Evolutionary conservation across 106 monocot genomes (phyloP), one percentile per base, ranked within the genome.

Genomic region (Triglochin maritima): DNA sequence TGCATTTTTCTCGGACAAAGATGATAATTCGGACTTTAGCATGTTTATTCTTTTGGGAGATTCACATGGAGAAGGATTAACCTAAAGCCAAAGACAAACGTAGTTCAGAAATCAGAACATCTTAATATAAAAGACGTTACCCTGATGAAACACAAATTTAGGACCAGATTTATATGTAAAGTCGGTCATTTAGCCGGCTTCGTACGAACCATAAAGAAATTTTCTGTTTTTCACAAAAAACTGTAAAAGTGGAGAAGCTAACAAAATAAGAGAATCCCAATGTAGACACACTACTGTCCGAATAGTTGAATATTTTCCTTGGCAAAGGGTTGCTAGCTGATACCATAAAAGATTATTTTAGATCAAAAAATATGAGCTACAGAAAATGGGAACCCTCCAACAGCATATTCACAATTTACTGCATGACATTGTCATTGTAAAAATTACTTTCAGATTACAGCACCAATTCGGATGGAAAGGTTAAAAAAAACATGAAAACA

Each of bases 1-100:
- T 57, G 74, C 69, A 79, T 88, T 86, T 57, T 86, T 91, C 49
- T 80, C 74, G 45, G 73, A 69, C 41, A 86, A 47, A 46, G 76
- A 77, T 65, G 80, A 73, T 57, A 98, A 46, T 62, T 91, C 77
- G 9, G 81, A 78, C 65, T 86, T 91, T 59, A 98, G 71, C 57
- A 69, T 71, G 70, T 79, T 79, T 42, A 73, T 76, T 48, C 61
- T 72, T 50, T 81, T 78, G 41, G 80, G 46, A 48, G 89, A 87
- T 50, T 84, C 79, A 53, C 89, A 88, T 11, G 10, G 9, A 43
- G 66, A 54, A 6, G 52, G 66, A 67, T 67, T 64, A 48, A 47
- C 49, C 53, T 66, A 53, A 66, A 59, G 17, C 59, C 15, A 66
- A 10, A 53, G 29, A 51, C 8, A 53, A 4, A 66, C 51, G n/a